Evolutionary conservation across 2,329 filamentous ascomycete species (phyloP), one percentile per base, ranked within the genome.

Genomic region (Herpotrichia juniperi): DNA sequence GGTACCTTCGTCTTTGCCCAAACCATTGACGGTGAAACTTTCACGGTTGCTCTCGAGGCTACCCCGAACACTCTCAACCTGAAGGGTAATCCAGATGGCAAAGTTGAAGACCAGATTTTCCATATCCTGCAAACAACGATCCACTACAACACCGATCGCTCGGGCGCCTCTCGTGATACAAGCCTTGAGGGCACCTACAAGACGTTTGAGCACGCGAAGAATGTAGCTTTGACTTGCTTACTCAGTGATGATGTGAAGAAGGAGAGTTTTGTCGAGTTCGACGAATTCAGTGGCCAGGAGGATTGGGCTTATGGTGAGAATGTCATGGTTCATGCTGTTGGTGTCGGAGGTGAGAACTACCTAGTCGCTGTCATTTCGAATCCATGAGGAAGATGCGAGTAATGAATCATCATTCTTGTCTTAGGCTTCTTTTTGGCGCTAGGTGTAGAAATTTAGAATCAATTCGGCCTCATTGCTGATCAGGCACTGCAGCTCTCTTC

Each of bases 1-100:
- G 74, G 72, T 30, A 65, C 74, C 31, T 32, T 78, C 3, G 71
- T 75, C 39, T 74, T 72, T 56, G 75, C 75, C 12, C 63, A 68
- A 25, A 66, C 73, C 4, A 64, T 69, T 0, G 65, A 66, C 2
- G 73, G 74, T 1, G 73, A 77, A 17, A 70, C 67, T 28, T 75
- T 79, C 51, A 52, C 72, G 7, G 64, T 79, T 14, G 60, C 65
- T 9, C 10, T 48, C 46, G 35, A 48, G 26, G 30, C 46, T 3
- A 48, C 46, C 3, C 35, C 35, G 24, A 42, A 48, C 32, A 17
- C 19, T 4, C 22, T 30, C 4, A 28, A 30, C 7, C 24, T 48
- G 7, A 42, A 3, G 35, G 46, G 46, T 7, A 37, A 8, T 12
- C n/a, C n/a, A n/a, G n/a, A 37, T 17, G 34, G 34, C 34, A 37